Evolutionary conservation across 2,329 filamentous ascomycete genomes (phyloP).

Genomic region (Aspergillus caelatus): DNA sequence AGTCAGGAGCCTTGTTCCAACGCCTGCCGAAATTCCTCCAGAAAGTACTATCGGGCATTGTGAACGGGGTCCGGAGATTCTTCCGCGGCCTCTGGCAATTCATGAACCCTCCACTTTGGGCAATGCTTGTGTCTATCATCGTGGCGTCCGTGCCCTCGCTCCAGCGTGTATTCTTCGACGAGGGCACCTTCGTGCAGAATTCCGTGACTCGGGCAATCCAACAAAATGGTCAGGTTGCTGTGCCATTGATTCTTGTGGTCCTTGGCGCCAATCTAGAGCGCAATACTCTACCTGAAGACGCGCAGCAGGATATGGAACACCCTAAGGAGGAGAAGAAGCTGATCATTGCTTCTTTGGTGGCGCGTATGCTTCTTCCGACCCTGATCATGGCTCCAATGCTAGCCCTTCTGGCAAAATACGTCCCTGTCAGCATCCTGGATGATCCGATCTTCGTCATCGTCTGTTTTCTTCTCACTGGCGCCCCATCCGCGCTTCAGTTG

Average conservation of each 20-base stretch:
- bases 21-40: constrained; percentile 58
- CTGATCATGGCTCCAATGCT: constrained; percentile 89
- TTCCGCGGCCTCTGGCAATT: constrained; percentile 78
- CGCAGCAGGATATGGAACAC: constrained; percentile 70
- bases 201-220: constrained; percentile 85
- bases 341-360: constrained; percentile 80
- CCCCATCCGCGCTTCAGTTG: constrained; percentile 88
- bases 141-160: constrained; percentile 85
- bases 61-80: constrained; percentile 53
- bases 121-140: constrained; percentile 88
- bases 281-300: constrained; percentile 76
- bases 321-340: constrained; percentile 70
- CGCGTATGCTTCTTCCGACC: constrained; percentile 90
- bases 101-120: constrained; percentile 98
- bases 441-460: constrained; percentile 98
- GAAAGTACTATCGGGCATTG: constrained; percentile 48
- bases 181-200: constrained; percentile 88
- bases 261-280: constrained; percentile 91
- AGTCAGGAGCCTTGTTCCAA: constrained; percentile 43
- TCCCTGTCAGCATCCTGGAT: constrained; percentile 90
- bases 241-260: constrained; percentile 92
- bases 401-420: constrained; percentile 83
- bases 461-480: constrained; percentile 92
- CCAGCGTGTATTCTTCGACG: constrained; percentile 82
- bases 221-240: constrained; percentile 86